Percentiles rank a stretch among this genome's conserved stretches.
Conservation (phyloP, 2,329 filamentous ascomycete species). For the Ceratocystis huliohia region DNA sequence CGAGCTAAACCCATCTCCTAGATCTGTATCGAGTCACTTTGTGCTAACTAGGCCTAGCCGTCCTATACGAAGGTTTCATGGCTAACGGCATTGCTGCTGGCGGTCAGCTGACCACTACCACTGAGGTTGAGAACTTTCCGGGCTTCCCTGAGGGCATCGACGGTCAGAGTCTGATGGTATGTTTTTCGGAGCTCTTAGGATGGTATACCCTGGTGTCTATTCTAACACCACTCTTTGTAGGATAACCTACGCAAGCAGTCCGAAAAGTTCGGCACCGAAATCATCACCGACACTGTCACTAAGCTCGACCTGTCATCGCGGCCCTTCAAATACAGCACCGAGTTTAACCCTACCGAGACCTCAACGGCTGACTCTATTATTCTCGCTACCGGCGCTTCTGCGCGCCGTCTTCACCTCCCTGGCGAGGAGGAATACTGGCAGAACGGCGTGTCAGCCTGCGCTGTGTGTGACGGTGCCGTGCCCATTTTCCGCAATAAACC, state of each 20-base stretch:
- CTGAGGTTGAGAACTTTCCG: slow-evolving; percentile 96
- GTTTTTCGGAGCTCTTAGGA: slow-evolving; percentile 22
- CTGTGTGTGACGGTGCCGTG: slow-evolving; percentile 91
- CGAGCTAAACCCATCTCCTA: background rate
- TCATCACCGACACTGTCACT: slow-evolving; percentile 83
- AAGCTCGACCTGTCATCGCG: slow-evolving; percentile 71
- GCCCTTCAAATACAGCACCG: slow-evolving; percentile 88
- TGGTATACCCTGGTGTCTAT: slow-evolving; percentile 11
- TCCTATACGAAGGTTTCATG: slow-evolving; percentile 95
- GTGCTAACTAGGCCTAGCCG: slow-evolving; percentile 38
- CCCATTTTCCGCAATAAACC: slow-evolving; percentile 97
- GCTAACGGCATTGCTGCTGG: slow-evolving; percentile 93
- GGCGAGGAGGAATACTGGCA: slow-evolving; percentile 98
- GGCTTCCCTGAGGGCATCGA: slow-evolving; percentile 85
- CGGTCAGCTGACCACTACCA: slow-evolving; percentile 94
- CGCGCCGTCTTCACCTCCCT: slow-evolving; percentile 64
- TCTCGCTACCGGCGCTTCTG: slow-evolving; percentile 89
- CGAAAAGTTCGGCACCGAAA: slow-evolving; percentile 78
- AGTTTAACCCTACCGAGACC: slow-evolving; percentile 69
- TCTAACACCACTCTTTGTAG: slow-evolving; percentile 27
- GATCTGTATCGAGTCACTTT: background rate
- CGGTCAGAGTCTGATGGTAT: slow-evolving; percentile 72
- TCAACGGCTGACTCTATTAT: slow-evolving; percentile 89
- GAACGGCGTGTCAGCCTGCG: slow-evolving; percentile 88
- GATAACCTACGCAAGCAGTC: slow-evolving; percentile 90